Evolutionary conservation across 208 protist genomes (phyloP), one percentile per base, ranked within the genome.

Genomic region (Naegleria lovaniensis): DNA sequence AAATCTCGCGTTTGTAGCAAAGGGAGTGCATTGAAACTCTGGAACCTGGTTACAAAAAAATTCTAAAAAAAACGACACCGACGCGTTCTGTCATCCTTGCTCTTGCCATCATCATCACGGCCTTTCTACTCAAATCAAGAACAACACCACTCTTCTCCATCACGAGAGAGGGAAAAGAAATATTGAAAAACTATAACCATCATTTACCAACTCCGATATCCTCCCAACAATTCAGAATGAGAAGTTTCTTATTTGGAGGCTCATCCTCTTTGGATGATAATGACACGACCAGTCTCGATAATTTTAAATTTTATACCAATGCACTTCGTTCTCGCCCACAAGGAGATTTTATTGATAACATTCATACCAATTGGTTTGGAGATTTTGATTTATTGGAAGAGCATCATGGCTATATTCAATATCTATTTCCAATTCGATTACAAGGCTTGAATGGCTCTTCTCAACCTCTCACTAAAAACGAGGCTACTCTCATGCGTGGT

Each of bases 371-470:
- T 40, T 93, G 93, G 93, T 91, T 52, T 36, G 67, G 33, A 29
- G 52, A 92, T 25, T 94, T 92, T 5, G 52, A 92, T 6, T 58
- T 89, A 52, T 92, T 97, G 13, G 95, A 97, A 92, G 9, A 89
- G 76, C 91, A 95, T 5, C 94, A 97, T 91, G 91, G 92, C 76
- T 96, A 95, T 91, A 94, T 96, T 83, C 95, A 96, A 92, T 96
- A 94, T 93, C 84, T 97, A 1, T 96, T 97, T 79, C 95, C 96
- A 9, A 94, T 97, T 40, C 94, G 93, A 22, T 93, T 94, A 87
- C 75, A 92, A n/a, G 95, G 95, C 51, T 83, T 96, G 76, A 97
- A 97, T 91, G 83, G 79, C 41, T 76, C 41, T n/a, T 94, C 95
- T 39, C 95, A 95, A 83, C 91, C 95, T 52, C 94, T 96, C 38